Percentiles rank a stretch among this genome's conserved stretches.
Conservation (phyloP, 2,329 filamentous ascomycete genomes). For the Fusarium domesticum region DNA sequence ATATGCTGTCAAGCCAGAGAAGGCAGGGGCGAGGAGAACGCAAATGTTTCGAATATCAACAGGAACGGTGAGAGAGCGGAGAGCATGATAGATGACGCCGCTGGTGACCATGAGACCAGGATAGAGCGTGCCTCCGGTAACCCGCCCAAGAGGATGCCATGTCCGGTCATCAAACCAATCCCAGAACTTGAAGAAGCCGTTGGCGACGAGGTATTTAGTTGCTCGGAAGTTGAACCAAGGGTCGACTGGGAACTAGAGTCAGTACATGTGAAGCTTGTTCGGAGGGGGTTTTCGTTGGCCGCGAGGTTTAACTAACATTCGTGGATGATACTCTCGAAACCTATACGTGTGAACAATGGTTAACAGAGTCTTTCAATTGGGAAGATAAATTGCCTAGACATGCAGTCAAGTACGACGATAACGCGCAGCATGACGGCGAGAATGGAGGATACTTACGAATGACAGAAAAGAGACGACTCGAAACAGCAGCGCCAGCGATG, state of each 20-base stretch:
- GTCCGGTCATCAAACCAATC: conserved; percentile 99
- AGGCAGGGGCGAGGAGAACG: conserved; percentile 90
- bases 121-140: conserved; percentile 98
- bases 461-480: conserved; percentile 95
- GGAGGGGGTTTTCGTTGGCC: conserved; percentile 8
- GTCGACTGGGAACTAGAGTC: conserved; percentile 65
- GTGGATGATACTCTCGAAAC: conserved; percentile 99
- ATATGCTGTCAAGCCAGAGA: conserved; percentile 89
- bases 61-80: conserved; percentile 83
- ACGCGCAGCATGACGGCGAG: conserved; percentile 8
- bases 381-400: neutral
- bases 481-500: conserved; percentile 87
- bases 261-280: conserved; percentile 17
- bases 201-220: conserved; percentile 92
- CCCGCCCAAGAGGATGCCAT: conserved; percentile 97
- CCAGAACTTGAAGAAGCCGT: conserved; percentile 99
- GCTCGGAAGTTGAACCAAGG: conserved; percentile 99
- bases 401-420: neutral
- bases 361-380: conserved; percentile 27
- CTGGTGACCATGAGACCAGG: conserved; percentile 99
- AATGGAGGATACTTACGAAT: conserved; percentile 67
- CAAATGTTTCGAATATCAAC: conserved; percentile 99
- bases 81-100: conserved; percentile 90
- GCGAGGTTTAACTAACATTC: conserved; percentile 70
- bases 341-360: conserved; percentile 44